phyloP scores from a whole-genome alignment of 257 asterid species.

The Scutellaria baicalensis region DNA sequence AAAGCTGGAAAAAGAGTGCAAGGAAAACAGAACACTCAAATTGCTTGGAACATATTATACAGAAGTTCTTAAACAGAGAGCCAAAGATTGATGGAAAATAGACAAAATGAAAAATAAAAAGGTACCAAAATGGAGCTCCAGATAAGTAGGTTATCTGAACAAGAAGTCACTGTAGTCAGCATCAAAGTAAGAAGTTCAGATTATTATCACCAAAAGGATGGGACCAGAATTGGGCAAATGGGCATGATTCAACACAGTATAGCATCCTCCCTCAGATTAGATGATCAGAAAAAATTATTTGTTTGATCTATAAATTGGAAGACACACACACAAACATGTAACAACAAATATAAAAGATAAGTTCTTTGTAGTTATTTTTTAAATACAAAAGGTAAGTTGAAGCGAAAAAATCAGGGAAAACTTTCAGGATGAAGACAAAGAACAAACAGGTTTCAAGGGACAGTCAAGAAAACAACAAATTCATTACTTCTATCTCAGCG shows the following conservation, averaged over 20 bases:
- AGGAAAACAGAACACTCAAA: too few species aligned
- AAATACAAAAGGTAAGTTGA: neutral
- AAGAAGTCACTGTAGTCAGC: neutral
- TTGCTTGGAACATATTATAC: neutral
- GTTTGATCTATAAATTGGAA: neutral
- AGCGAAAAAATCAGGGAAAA: neutral
- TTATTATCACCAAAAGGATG: neutral
- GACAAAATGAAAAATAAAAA: neutral
- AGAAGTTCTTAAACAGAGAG: neutral
- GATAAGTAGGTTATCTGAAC: neutral
- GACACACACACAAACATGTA: too few species aligned
- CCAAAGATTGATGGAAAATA: neutral
- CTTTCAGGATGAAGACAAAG: neutral
- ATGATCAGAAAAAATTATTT: neutral
- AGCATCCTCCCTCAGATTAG: neutral
- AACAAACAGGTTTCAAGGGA: neutral
- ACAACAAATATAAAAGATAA: neutral
- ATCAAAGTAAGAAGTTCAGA: neutral
- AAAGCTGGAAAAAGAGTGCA: neutral
- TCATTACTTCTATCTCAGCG: neutral
- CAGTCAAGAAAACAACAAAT: neutral
- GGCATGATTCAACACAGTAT: neutral
- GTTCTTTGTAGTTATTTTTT: neutral
- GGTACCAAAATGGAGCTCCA: neutral
- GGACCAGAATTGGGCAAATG: neutral